phyloP scores from a whole-genome alignment of 225 moss, liverwort and hornwort genomes.

The Asterella californica region DNA sequence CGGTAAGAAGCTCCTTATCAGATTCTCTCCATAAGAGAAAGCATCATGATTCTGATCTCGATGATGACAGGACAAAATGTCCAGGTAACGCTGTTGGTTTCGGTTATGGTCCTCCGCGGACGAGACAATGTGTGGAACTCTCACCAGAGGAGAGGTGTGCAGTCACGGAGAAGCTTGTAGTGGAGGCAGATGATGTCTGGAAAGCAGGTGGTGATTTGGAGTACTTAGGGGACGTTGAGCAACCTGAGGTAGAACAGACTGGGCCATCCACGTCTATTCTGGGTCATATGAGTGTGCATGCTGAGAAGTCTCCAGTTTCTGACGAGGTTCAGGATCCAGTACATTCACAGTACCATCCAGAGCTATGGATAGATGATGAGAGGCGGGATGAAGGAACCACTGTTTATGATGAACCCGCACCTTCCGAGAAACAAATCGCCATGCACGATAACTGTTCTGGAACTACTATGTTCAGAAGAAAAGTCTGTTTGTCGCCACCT shows the following conservation, averaged over 20 bases:
- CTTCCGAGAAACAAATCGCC: neutral
- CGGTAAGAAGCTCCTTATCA: neutral
- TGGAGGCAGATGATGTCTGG: neutral
- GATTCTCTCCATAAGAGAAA: conserved; percentile 19
- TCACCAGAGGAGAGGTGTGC: neutral
- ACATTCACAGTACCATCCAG: neutral
- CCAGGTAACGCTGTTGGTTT: neutral
- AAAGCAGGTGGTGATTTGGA: neutral
- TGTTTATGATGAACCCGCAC: neutral
- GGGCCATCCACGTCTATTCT: neutral
- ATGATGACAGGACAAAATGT: neutral
- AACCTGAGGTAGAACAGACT: neutral
- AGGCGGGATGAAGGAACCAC: neutral
- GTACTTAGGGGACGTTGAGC: neutral
- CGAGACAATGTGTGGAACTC: neutral
- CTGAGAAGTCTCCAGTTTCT: neutral
- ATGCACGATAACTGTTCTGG: neutral
- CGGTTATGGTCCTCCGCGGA: neutral
- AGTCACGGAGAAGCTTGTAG: neutral
- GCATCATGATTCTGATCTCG: neutral
- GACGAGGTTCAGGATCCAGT: neutral
- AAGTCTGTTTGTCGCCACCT: neutral
- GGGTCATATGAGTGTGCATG: neutral
- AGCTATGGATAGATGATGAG: neutral
- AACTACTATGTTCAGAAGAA: no score